Evolutionary conservation across 2,329 filamentous ascomycete species (phyloP).

Genomic region (Sordariomycetes sp.): DNA sequence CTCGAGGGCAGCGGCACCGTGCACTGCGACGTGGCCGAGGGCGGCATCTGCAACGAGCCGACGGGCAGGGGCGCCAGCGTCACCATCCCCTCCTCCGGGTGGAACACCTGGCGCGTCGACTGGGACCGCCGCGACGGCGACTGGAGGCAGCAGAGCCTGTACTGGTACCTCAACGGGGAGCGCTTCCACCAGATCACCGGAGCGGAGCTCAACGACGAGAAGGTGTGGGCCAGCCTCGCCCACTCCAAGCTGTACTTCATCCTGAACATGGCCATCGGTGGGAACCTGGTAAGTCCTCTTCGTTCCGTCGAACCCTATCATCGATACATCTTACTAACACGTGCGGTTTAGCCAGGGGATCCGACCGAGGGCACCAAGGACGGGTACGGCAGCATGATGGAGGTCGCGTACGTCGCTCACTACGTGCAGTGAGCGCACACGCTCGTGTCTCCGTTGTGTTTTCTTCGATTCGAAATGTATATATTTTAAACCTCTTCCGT

Average conservation of each 20-base stretch:
- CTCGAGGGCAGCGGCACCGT: conserved; percentile 34
- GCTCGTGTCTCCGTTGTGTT: background rate
- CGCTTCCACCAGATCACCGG: conserved; percentile 33
- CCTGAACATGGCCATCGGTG: conserved; percentile 45
- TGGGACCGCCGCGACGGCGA: conserved; percentile 34
- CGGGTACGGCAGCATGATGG: conserved; percentile 19
- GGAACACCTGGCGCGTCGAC: conserved; percentile 38
- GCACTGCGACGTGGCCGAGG: conserved; percentile 35
- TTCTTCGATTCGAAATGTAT: conserved; percentile 1
- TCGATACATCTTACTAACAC: background rate
- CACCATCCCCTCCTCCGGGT: conserved; percentile 25
- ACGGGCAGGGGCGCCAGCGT: conserved; percentile 25
- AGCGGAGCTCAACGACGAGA: conserved; percentile 28
- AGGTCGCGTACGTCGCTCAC: conserved; percentile 13
- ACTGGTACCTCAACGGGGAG: conserved; percentile 35
- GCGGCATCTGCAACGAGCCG: conserved; percentile 41
- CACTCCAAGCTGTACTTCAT: conserved; percentile 40
- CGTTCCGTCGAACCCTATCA: background rate
- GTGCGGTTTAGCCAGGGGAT: conserved; percentile 29
- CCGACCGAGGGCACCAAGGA: conserved; percentile 34
- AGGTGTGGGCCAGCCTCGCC: conserved; percentile 37
- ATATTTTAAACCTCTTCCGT: background rate
- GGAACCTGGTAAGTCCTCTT: conserved; percentile 32
- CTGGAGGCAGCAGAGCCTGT: conserved; percentile 37
- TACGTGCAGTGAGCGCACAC: conserved; percentile 8